Evolutionary conservation across 1,284 basidiomycete species (phyloP).

Genomic region (Coniferiporia sulphurascens): DNA sequence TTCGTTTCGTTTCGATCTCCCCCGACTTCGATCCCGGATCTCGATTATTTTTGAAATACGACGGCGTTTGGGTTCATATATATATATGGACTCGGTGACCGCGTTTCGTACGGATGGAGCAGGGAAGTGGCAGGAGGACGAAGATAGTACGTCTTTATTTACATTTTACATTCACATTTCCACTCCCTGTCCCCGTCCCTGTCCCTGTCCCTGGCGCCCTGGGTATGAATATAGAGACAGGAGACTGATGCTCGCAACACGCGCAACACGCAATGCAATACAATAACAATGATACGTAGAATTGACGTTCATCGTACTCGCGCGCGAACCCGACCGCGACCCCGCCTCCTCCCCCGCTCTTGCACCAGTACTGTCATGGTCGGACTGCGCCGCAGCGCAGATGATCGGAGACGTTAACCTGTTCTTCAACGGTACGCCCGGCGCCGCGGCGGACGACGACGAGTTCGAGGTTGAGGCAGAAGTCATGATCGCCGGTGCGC

Average conservation of each 20-base stretch:
- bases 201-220: too few species aligned
- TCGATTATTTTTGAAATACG: too few species aligned
- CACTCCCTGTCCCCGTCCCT: too few species aligned
- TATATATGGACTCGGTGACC: too few species aligned
- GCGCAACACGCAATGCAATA: too few species aligned
- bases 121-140: conserved; percentile 72
- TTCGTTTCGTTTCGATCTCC: too few species aligned
- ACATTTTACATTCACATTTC: neutral
- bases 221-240: too few species aligned
- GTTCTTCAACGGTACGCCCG: conserved; percentile 62
- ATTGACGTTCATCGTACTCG: conserved; percentile 87
- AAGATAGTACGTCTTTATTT: conserved; percentile 61
- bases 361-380: conserved; percentile 23
- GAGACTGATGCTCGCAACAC: neutral
- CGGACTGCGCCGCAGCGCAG: conserved; percentile 40
- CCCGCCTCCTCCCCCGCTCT: too few species aligned
- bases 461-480: conserved; percentile 60
- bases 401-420: conserved; percentile 96
- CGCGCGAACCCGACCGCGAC: conserved; percentile 26
- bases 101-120: neutral
- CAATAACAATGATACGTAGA: conserved; percentile 41
- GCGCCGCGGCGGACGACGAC: conserved; percentile 32
- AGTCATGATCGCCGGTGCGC: conserved; percentile 79
- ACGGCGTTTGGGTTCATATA: too few species aligned
- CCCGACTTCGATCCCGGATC: too few species aligned